Conservation (phyloP, 2,329 filamentous ascomycete genomes). For the Aspergillus sp. region DNA sequence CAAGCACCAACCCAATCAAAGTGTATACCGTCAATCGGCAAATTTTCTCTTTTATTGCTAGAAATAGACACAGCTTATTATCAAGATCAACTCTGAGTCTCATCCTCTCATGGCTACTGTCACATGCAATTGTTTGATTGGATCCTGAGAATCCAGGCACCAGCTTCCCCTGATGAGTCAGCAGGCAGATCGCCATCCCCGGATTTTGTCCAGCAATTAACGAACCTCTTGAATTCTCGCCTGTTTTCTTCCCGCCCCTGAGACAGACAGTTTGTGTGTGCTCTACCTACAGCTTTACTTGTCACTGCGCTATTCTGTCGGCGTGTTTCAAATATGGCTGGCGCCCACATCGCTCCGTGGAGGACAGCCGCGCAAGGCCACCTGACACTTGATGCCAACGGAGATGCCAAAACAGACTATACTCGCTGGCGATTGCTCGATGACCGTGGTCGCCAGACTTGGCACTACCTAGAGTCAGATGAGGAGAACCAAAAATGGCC, state of each 20-base stretch:
- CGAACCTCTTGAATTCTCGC: background rate
- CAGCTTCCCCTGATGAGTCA: conserved; percentile 17
- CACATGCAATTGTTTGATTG: no score
- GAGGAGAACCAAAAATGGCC: conserved; percentile 75
- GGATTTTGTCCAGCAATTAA: background rate
- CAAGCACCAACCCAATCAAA: no score
- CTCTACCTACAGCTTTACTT: background rate
- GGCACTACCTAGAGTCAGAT: conserved; percentile 81
- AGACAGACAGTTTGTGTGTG: background rate
- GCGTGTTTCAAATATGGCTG: conserved; percentile 16
- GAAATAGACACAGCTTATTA: no score
- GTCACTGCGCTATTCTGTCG: background rate
- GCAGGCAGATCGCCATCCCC: conserved; percentile 3
- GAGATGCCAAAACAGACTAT: conserved; percentile 66
- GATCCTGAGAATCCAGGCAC: conserved; percentile 1
- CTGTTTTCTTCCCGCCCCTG: background rate
- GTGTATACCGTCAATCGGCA: no score
- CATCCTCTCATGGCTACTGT: no score
- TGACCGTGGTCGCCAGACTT: conserved; percentile 82
- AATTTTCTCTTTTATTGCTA: no score
- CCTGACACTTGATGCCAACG: conserved; percentile 31
- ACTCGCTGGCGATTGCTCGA: conserved; percentile 81
- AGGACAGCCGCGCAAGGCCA: conserved; percentile 35
- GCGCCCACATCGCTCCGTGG: conserved; percentile 34
- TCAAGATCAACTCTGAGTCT: no score